Conservation (phyloP, 2,329 filamentous ascomycete genomes). For the Albophoma yamanashiensis region DNA sequence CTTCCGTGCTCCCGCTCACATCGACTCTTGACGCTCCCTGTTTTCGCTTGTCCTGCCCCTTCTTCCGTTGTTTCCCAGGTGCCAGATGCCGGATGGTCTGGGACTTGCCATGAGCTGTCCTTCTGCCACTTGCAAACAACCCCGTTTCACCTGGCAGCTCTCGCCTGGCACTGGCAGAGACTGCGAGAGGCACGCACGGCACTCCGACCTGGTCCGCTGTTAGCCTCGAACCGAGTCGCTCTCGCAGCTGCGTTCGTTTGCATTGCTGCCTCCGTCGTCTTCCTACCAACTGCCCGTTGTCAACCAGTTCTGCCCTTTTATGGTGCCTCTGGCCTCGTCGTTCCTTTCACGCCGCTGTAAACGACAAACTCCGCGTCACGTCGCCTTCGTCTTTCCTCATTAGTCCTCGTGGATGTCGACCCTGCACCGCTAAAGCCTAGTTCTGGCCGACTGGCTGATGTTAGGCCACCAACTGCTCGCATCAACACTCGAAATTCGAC, state of each 20-base stretch:
- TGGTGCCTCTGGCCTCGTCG: neutral
- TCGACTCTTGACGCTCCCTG: neutral
- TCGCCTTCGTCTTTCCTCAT: neutral
- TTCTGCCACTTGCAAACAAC: neutral
- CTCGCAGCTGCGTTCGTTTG: neutral
- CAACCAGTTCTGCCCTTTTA: neutral
- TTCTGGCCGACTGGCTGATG: neutral
- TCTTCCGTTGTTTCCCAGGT: neutral
- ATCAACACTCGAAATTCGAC: neutral
- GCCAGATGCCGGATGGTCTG: neutral
- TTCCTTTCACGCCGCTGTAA: neutral
- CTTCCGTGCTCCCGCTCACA: neutral
- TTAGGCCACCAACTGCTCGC: neutral
- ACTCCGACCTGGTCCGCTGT: neutral
- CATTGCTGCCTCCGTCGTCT: neutral
- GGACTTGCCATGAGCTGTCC: constrained; percentile 1
- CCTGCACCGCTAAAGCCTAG: neutral
- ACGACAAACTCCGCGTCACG: neutral
- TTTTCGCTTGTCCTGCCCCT: neutral
- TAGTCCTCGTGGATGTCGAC: neutral
- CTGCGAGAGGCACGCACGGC: neutral
- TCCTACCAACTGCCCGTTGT: neutral
- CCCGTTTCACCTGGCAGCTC: neutral
- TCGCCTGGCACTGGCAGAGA: neutral
- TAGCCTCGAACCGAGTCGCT: neutral